Evolutionary conservation across 371 early-diverging fungal genomes (phyloP).

Genomic region (Antonospora locustae): DNA sequence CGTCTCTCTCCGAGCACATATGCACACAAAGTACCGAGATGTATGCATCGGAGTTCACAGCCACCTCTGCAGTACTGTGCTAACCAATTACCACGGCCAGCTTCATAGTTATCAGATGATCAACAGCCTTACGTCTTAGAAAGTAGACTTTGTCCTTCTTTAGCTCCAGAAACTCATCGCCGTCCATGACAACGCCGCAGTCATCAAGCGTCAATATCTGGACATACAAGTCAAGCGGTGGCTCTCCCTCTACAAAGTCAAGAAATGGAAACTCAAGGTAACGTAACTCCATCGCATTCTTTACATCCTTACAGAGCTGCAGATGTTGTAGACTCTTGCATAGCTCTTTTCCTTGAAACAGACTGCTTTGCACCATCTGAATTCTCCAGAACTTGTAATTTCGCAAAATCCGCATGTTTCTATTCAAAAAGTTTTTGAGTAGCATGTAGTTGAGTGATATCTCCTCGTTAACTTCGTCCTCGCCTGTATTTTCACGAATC

Average conservation of each 20-base stretch:
- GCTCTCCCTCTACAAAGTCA: neutral
- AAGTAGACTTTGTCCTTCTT: slow-evolving; percentile 39
- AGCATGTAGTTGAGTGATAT: slow-evolving; percentile 33
- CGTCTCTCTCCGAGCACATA: too few species aligned
- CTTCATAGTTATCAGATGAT: slow-evolving; percentile 41
- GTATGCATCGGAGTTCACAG: too few species aligned
- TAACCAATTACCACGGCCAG: too few species aligned
- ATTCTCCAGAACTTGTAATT: slow-evolving; percentile 29
- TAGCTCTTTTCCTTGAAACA: neutral
- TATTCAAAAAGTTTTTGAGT: slow-evolving; percentile 23
- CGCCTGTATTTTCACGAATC: slow-evolving; percentile 1
- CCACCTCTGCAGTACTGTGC: too few species aligned
- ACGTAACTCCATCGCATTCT: neutral
- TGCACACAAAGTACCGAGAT: too few species aligned
- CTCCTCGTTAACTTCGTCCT: slow-evolving; percentile 16
- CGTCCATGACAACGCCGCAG: slow-evolving; percentile 40
- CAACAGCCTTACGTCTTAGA: slow-evolving; percentile 18
- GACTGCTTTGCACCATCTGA: slow-evolving; percentile 7
- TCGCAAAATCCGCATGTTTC: slow-evolving; percentile 19
- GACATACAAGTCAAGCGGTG: slow-evolving; percentile 33
- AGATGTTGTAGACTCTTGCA: neutral
- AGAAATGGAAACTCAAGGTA: neutral
- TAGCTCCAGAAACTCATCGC: slow-evolving; percentile 33
- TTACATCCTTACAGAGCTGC: neutral
- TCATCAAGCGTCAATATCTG: slow-evolving; percentile 32